These are phyloP conservation scores for Saksenaea oblongispora DNA, from an alignment of 371 early-diverging fungal genomes.

Conservation along the genomic window DNA sequence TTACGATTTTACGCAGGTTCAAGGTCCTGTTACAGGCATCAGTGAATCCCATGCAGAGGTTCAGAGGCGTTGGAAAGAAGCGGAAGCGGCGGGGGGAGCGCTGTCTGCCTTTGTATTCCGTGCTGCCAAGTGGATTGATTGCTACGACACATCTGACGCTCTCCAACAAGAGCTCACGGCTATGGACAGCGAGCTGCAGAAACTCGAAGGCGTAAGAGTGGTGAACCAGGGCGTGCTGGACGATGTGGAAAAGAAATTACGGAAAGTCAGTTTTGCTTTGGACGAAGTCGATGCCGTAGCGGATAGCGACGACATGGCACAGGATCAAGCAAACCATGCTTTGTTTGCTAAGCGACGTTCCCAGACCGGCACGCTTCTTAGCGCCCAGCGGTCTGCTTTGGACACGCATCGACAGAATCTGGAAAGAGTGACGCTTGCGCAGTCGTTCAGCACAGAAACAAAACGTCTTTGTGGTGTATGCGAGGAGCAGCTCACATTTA, in stretches of 20 bases:
- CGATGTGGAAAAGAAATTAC: constrained; percentile 10
- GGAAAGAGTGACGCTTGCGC: constrained; percentile 25
- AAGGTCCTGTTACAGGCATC: constrained; percentile 13
- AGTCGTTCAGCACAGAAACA: constrained; percentile 18
- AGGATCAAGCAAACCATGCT: constrained; percentile 18
- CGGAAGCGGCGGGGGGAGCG: constrained; percentile 18
- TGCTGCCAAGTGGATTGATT: constrained; percentile 14
- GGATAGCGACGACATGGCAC: constrained; percentile 9
- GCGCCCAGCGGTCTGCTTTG: constrained; percentile 14
- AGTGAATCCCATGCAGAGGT: constrained; percentile 16
- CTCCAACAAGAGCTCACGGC: constrained; percentile 12
- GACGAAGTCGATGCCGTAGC: constrained; percentile 10
- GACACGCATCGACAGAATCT: constrained; percentile 24
- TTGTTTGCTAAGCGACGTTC: constrained; percentile 20
- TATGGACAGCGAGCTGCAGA: constrained; percentile 14
- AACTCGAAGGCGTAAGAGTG: background rate
- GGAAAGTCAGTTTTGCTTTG: constrained; percentile 18
- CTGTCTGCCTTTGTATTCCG: constrained; percentile 3
- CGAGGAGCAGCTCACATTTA: constrained; percentile 43
- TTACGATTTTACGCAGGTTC: constrained; percentile 30
- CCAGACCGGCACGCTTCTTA: constrained; percentile 2
- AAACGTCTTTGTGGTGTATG: constrained; percentile 24
- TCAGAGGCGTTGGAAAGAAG: constrained; percentile 26
- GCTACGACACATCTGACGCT: constrained; percentile 12
- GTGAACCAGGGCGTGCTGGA: background rate